Percentiles rank a stretch among this genome's conserved stretches.
These are phyloP conservation scores for Sugiyamaella mastotermitis DNA, from an alignment of 805 yeast genomes.

Conservation along the genomic window DNA sequence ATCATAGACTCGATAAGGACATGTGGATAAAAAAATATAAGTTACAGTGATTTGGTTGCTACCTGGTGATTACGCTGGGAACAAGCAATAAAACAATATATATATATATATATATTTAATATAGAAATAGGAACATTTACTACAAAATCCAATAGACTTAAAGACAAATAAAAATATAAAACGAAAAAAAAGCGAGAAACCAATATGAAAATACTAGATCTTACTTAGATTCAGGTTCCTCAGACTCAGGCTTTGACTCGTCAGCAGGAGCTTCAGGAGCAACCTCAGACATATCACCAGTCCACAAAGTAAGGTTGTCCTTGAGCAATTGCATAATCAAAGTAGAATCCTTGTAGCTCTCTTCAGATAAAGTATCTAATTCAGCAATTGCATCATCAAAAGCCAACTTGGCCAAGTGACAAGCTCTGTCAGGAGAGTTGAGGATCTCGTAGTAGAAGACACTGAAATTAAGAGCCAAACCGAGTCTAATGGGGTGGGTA, in stretches of 20 bases:
- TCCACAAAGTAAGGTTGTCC: conserved; percentile 97
- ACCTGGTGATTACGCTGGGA: no score
- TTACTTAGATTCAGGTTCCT: no score
- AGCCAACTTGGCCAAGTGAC: conserved; percentile 98
- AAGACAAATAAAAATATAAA: no score
- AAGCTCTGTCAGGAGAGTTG: conserved; percentile 97
- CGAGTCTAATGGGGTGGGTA: conserved; percentile 97
- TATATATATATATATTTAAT: no score
- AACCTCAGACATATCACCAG: conserved; percentile 26
- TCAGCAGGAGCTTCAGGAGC: conserved; percentile 21
- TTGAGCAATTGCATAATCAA: conserved; percentile 98
- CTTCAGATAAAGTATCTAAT: conserved; percentile 94
- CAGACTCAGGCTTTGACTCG: conserved; percentile 17
- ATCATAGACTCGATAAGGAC: no score
- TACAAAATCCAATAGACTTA: no score
- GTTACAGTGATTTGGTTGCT: no score
- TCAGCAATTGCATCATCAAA: conserved; percentile 99
- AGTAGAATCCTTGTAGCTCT: conserved; percentile 97
- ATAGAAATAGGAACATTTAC: no score
- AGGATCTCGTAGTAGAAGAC: conserved; percentile 97
- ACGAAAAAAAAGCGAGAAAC: no score
- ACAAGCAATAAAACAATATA: no score
- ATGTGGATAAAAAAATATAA: no score
- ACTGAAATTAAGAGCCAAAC: conserved; percentile 95
- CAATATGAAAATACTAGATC: no score